phyloP scores from a whole-genome alignment of 2,329 filamentous ascomycete genomes.

The Daldinia eschscholtzii region DNA sequence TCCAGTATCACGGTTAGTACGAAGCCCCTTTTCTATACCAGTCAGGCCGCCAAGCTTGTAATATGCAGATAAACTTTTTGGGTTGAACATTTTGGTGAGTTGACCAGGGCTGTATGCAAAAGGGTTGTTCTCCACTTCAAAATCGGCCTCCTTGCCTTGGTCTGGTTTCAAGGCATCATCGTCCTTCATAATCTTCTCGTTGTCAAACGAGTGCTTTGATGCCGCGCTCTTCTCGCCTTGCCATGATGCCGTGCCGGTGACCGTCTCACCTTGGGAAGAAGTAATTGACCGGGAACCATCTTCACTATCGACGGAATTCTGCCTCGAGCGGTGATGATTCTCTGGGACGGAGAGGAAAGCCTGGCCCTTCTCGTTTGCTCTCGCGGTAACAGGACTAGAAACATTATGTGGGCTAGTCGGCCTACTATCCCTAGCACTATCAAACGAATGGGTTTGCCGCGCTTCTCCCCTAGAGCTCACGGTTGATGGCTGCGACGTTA shows the following conservation, averaged over 20 bases:
- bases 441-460: constrained; percentile 70
- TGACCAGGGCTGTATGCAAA: constrained; percentile 90
- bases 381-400: constrained; percentile 67
- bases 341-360: constrained; percentile 76
- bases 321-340: constrained; percentile 67
- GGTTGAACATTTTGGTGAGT: constrained; percentile 88
- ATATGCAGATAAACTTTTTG: constrained; percentile 87
- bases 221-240: constrained; percentile 53
- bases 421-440: constrained; percentile 71
- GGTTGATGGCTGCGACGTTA: constrained; percentile 42
- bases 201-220: constrained; percentile 55
- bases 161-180: constrained; percentile 80
- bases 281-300: constrained; percentile 69
- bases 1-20: constrained; percentile 78
- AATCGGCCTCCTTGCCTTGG: constrained; percentile 80
- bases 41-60: constrained; percentile 81
- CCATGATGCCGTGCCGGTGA: constrained; percentile 64
- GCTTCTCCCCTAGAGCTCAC: constrained; percentile 58
- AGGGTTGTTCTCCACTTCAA: constrained; percentile 80
- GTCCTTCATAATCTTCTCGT: constrained; percentile 72
- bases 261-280: constrained; percentile 73
- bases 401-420: constrained; percentile 81
- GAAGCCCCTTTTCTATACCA: constrained; percentile 83
- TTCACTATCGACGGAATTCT: constrained; percentile 77
- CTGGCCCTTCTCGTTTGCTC: constrained; percentile 60